phyloP scores from a whole-genome alignment of 306 rosid genomes.

The Quercus dentata region DNA sequence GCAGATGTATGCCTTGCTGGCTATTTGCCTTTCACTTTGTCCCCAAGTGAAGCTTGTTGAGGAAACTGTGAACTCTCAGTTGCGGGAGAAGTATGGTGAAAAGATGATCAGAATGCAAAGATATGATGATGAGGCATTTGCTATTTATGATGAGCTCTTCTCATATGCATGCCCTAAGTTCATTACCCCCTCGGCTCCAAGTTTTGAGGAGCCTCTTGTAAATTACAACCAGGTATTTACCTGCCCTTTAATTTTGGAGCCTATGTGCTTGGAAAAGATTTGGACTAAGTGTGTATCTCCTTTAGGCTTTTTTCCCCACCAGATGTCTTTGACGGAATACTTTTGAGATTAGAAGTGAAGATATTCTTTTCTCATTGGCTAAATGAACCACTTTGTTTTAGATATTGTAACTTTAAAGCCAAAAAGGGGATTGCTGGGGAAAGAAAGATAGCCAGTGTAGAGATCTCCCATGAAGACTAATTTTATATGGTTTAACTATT shows the following conservation, averaged over 20 bases:
- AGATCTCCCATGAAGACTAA: background rate
- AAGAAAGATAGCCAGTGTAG: too few relatives aligned
- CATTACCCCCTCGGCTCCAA: constrained; percentile 96
- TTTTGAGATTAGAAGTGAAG: background rate
- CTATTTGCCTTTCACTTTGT: constrained; percentile 85
- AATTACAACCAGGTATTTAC: constrained; percentile 86
- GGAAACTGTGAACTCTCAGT: constrained; percentile 84
- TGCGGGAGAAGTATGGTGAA: constrained; percentile 95
- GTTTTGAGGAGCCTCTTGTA: constrained; percentile 88
- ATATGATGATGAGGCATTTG: constrained; percentile 91
- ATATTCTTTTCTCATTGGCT: background rate
- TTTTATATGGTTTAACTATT: background rate
- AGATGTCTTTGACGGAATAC: background rate
- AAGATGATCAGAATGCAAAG: constrained; percentile 94
- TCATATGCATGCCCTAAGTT: constrained; percentile 98
- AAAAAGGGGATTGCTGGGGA: too few relatives aligned
- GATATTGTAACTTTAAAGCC: too few relatives aligned
- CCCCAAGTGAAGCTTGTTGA: constrained; percentile 88
- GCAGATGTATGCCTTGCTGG: constrained; percentile 98
- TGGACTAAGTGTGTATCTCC: background rate
- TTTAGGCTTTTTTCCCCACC: background rate
- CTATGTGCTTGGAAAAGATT: background rate
- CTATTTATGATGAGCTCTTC: constrained; percentile 94
- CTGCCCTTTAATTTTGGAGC: background rate
- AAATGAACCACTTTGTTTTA: background rate